phyloP scores from a whole-genome alignment of 495 filamentous ascomycete genomes.

The Penicillium tannophilum region DNA sequence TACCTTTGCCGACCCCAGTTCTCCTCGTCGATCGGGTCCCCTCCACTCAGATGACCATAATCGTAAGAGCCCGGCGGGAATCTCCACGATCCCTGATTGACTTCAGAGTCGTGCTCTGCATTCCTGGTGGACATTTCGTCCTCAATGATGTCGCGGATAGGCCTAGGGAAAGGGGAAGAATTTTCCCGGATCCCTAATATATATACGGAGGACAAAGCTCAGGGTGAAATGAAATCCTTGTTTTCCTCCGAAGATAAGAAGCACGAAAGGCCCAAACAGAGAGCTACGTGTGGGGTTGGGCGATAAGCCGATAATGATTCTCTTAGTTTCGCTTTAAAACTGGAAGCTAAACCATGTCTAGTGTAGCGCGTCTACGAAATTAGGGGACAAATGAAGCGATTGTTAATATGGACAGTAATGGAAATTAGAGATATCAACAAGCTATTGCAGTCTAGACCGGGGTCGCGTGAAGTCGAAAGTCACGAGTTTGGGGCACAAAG shows the following conservation, averaged over 20 bases:
- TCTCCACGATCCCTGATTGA: constrained; percentile 14
- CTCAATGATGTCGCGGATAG: neutral
- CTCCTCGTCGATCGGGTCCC: constrained; percentile 23
- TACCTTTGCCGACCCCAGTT: constrained; percentile 25
- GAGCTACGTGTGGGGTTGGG: neutral
- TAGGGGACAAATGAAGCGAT: neutral
- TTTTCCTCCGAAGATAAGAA: constrained; percentile 1
- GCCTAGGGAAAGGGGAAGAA: neutral
- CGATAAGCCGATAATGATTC: neutral
- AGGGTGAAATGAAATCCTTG: neutral
- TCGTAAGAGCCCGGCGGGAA: constrained; percentile 25
- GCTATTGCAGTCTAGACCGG: neutral
- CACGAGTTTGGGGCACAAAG: no score
- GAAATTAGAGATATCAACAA: neutral
- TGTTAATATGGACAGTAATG: neutral
- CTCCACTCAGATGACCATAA: constrained; percentile 16
- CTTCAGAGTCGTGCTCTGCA: constrained; percentile 11
- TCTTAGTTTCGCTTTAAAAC: neutral
- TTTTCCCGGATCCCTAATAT: neutral
- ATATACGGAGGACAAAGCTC: constrained; percentile 3
- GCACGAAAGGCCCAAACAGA: neutral
- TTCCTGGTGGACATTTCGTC: constrained; percentile 17
- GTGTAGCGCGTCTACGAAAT: neutral
- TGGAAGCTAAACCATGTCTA: neutral
- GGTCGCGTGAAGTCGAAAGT: neutral